Evolutionary conservation across 2,329 filamentous ascomycete species (phyloP), one percentile per base, ranked within the genome.

Genomic region (Chaetomiaceae sp.): DNA sequence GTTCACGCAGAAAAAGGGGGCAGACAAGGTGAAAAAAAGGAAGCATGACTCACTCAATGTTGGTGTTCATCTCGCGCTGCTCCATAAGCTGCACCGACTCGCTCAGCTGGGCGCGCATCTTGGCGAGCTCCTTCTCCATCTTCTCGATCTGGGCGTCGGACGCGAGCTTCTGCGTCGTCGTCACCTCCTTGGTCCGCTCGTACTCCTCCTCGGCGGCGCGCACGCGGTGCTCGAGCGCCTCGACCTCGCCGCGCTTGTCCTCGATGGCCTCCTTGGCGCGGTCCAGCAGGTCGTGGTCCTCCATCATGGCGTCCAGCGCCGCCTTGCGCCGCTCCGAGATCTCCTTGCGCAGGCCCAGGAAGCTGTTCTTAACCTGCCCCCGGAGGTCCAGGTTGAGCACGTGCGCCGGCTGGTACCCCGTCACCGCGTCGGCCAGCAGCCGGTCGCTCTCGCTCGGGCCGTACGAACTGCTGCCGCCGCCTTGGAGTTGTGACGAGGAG

Each of bases 121-220:
- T 88, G 38, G 87, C 86, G n/a, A 98, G 72, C 65, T 98, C 90
- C 67, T 95, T 96, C 69, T 98, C 93, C 84, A 96, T 94, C 72
- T 93, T 93, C 68, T 98, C 93, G 59, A 98, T 95, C 65, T 97
- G 91, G 8, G 90, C 82, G 63, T 97, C 93, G 2, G 84, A 88
- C 7, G 83, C 84, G 63, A 91, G 79, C 69, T 94, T 94, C 64
- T 95, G 88, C 15, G 89, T 87, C 37, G 79, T 86, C 7, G 86
- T 91, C 49, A 78, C 75, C 73, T 96, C 93, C 62, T 91, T 91
- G 17, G 88, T 90, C 68, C 88, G 89, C 61, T 96, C 89, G 62
- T 95, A 94, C 63, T 96, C 90, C 60, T 95, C 88, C 63, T 95
- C 86, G 0, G 91, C 90, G 15, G 87, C 87, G 27, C 87, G 81